A percentile compares a stretch with the other conserved stretches of the same genome.
Evolutionary conservation across 2,329 filamentous ascomycete genomes (phyloP).

Genomic region (Scopulariopsis brevicaulis): DNA sequence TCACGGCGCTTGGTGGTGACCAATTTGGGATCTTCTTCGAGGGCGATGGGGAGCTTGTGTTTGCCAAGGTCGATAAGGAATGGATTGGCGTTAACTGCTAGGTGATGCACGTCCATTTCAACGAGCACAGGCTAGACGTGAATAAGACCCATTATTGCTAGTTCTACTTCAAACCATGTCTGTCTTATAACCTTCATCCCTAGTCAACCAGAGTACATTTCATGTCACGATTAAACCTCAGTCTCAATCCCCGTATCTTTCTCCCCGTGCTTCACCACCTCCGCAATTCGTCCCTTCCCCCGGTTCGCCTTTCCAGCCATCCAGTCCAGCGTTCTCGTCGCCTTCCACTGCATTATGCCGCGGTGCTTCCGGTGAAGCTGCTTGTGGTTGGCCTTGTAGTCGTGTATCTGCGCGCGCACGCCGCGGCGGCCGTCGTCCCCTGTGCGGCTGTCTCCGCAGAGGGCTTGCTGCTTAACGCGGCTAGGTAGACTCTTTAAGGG

Average conservation of each 20-base stretch:
- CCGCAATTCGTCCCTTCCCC: neutral
- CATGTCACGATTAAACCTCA: neutral
- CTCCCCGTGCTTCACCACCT: neutral
- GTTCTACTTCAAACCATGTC: too few species aligned
- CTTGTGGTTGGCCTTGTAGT: slow-evolving; percentile 48
- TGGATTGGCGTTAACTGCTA: neutral
- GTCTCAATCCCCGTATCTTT: slow-evolving; percentile 1
- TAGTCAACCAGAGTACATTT: too few species aligned
- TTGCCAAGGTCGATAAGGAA: slow-evolving; percentile 3
- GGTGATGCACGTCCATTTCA: neutral
- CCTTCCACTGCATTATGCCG: slow-evolving; percentile 91
- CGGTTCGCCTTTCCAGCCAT: slow-evolving; percentile 1
- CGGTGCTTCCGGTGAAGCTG: slow-evolving; percentile 77
- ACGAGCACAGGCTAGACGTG: too few species aligned
- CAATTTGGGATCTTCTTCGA: neutral
- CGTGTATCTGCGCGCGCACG: neutral
- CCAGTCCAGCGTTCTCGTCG: slow-evolving; percentile 68
- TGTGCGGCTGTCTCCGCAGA: neutral
- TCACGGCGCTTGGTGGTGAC: neutral
- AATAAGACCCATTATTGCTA: too few species aligned
- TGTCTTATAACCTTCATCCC: too few species aligned
- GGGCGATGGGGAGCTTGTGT: neutral
- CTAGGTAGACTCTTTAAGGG: neutral
- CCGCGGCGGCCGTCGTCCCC: slow-evolving; percentile 1
- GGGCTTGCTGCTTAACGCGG: neutral